Evolutionary conservation across 495 filamentous ascomycete species (phyloP).

Genomic region (Aspergillus ostianus): DNA sequence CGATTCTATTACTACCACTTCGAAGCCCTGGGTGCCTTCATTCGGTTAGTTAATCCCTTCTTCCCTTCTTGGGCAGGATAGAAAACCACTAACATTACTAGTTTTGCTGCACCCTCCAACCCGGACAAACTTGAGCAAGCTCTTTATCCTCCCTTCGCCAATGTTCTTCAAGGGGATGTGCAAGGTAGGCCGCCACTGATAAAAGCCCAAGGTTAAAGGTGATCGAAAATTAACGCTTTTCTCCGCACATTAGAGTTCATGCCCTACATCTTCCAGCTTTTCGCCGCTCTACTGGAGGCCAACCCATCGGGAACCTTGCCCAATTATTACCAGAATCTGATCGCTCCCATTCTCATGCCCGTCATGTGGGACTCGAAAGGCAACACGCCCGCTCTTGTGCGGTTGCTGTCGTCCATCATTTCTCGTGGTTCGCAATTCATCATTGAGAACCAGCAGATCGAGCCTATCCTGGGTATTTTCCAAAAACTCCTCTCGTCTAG

Average conservation of each 20-base stretch:
- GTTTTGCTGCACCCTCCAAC: constrained; percentile 66
- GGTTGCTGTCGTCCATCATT: constrained; percentile 81
- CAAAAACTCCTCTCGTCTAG: constrained; percentile 77
- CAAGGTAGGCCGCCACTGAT: constrained; percentile 52
- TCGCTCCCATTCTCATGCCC: constrained; percentile 71
- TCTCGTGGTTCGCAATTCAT: constrained; percentile 71
- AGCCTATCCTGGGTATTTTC: constrained; percentile 84
- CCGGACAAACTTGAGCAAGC: constrained; percentile 71
- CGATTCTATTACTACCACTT: constrained; percentile 99
- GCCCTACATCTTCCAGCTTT: constrained; percentile 95
- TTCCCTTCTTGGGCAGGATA: neutral
- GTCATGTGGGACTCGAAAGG: constrained; percentile 84
- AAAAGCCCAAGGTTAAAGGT: neutral
- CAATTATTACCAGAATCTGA: constrained; percentile 70
- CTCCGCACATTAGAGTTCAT: constrained; percentile 67
- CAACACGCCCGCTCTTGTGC: constrained; percentile 86
- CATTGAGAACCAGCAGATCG: constrained; percentile 70
- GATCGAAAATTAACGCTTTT: constrained; percentile 12
- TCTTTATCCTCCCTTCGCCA: constrained; percentile 74
- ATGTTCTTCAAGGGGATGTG: constrained; percentile 74
- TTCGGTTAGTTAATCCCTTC: constrained; percentile 53
- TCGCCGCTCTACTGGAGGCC: constrained; percentile 81
- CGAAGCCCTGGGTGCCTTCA: constrained; percentile 91
- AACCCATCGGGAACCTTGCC: constrained; percentile 72
- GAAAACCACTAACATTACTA: constrained; percentile 24